A percentile compares a stretch with the other conserved stretches of the same genome.
Evolutionary conservation across 129 eudicot genomes (phyloP).

Genomic region (Flaveria trinervia): DNA sequence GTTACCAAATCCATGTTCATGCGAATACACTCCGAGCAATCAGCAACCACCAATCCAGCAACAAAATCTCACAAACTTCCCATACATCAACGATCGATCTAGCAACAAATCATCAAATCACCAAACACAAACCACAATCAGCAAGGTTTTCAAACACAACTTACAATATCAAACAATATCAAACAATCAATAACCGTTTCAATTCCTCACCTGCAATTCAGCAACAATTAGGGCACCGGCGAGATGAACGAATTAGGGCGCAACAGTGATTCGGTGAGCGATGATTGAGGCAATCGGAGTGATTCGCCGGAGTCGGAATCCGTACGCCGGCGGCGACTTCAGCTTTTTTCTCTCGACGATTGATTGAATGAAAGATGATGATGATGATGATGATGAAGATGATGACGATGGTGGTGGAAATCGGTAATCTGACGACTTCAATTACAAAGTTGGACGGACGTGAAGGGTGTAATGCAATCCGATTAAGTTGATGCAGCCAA

Average conservation of each 20-base stretch:
- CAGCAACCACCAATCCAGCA: conserved; percentile 34
- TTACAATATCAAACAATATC: neutral
- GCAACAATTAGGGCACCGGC: neutral
- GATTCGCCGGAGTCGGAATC: conserved; percentile 5
- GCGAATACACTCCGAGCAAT: neutral
- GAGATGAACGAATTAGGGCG: conserved; percentile 17
- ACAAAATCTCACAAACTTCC: conserved; percentile 32
- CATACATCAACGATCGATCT: conserved; percentile 34
- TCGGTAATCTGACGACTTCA: conserved; percentile 28
- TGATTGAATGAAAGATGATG: conserved; percentile 34
- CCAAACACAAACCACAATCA: conserved; percentile 18
- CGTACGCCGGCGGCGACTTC: conserved; percentile 33
- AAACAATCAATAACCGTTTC: conserved; percentile 4
- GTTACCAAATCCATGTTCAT: conserved; percentile 71
- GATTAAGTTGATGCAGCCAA: conserved; percentile 41
- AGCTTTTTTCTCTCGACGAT: conserved; percentile 28
- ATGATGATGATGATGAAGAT: conserved; percentile 2
- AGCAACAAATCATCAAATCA: neutral
- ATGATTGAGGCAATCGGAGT: conserved; percentile 22
- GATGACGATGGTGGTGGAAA: neutral
- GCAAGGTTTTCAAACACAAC: neutral
- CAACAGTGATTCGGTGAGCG: neutral
- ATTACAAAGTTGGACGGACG: conserved; percentile 51
- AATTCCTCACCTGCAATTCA: conserved; percentile 16
- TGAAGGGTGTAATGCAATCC: conserved; percentile 42